Evolutionary conservation across 306 rosid species (phyloP).

Genomic region (cucumber (Cucumis sativus)): Cucumber_9930_V3 NC_026659.2:4955001-4955500

Average conservation of each 20-base stretch:
- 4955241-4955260: neutral
- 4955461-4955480: conserved; percentile 14
- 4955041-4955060: neutral
- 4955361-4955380: conserved; percentile 4
- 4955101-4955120: neutral
- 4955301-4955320: neutral
- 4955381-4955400: conserved; percentile 11
- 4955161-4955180: neutral
- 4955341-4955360: conserved; percentile 4
- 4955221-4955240: neutral
- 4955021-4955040: neutral
- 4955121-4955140: neutral
- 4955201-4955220: neutral
- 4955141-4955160: neutral
- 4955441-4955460: conserved; percentile 8
- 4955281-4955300: neutral
- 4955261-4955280: conserved; percentile 1
- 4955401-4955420: neutral
- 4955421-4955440: conserved; percentile 7
- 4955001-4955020: conserved; percentile 3
- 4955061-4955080: neutral
- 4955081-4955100: neutral
- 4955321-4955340: neutral
- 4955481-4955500: conserved; percentile 13
- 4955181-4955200: neutral